Evolutionary conservation across 495 filamentous ascomycete genomes (phyloP).

Genomic region (Lasiosphaeriaceae sp.): DNA sequence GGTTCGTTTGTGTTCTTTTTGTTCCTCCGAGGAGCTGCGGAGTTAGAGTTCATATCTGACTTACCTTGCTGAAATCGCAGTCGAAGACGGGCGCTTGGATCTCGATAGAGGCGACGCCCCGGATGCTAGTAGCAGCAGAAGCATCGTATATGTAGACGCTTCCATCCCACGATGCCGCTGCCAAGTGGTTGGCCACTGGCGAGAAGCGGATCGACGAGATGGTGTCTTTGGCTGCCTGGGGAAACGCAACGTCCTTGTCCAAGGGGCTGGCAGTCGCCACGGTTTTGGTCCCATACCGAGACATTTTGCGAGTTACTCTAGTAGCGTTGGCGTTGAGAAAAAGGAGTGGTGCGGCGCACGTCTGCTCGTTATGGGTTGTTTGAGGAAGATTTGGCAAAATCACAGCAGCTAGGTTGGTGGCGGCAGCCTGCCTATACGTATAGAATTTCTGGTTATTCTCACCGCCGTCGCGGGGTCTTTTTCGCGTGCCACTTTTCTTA

Average conservation of each 20-base stretch:
- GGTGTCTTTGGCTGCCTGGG: constrained; percentile 73
- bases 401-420: too few relatives aligned
- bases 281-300: not conserved
- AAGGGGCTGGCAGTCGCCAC: constrained; percentile 67
- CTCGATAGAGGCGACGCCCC: constrained; percentile 74
- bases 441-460: not conserved
- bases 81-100: constrained; percentile 73
- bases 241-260: constrained; percentile 72
- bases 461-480: not conserved
- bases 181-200: constrained; percentile 70
- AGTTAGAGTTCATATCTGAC: constrained; percentile 24
- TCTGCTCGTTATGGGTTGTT: too few relatives aligned
- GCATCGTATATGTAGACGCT: constrained; percentile 91
- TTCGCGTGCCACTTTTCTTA: too few relatives aligned
- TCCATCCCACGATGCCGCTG: constrained; percentile 89
- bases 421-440: too few relatives aligned
- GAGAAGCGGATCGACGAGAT: constrained; percentile 82
- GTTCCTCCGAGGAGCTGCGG: constrained; percentile 7
- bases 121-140: constrained; percentile 61
- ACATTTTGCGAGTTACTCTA: constrained; percentile 3
- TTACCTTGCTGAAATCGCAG: constrained; percentile 80
- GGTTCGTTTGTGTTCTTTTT: constrained; percentile 19
- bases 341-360: too few relatives aligned
- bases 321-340: not conserved
- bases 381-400: too few relatives aligned